Conservation (phyloP, 2,329 filamentous ascomycete genomes). For the Alternaria solani region DNA sequence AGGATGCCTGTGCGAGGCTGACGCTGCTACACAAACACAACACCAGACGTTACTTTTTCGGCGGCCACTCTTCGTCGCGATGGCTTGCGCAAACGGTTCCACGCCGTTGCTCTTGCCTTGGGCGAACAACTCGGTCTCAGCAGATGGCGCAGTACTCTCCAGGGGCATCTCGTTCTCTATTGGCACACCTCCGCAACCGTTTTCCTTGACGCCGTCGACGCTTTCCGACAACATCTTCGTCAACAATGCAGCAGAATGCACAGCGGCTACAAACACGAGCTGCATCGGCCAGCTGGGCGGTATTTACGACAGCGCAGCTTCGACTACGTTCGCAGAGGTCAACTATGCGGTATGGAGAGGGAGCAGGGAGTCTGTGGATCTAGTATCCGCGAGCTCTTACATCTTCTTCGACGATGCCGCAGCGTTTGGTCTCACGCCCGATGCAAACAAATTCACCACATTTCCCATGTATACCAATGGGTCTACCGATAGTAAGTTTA, state of each 20-base stretch:
- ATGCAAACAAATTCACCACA: slow-evolving; percentile 22
- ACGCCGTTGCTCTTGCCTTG: slow-evolving; percentile 26
- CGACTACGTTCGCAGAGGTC: slow-evolving; percentile 23
- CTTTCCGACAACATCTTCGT: slow-evolving; percentile 24
- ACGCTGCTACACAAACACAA: slow-evolving; percentile 1
- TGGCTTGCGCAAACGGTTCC: slow-evolving; percentile 29
- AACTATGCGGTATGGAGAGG: slow-evolving; percentile 24
- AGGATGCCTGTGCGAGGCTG: background rate
- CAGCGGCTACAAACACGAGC: slow-evolving; percentile 24
- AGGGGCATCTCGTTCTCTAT: slow-evolving; percentile 26
- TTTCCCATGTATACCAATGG: slow-evolving; percentile 25
- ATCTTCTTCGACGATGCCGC: slow-evolving; percentile 26
- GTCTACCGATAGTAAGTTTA: slow-evolving; percentile 24
- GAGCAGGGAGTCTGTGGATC: slow-evolving; percentile 23
- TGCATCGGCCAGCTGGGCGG: slow-evolving; percentile 28
- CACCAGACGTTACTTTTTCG: background rate
- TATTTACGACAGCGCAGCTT: slow-evolving; percentile 23
- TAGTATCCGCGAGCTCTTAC: slow-evolving; percentile 21
- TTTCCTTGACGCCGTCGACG: slow-evolving; percentile 28
- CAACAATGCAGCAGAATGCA: slow-evolving; percentile 24
- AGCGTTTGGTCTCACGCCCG: slow-evolving; percentile 23
- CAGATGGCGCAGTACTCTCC: slow-evolving; percentile 21
- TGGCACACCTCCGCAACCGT: slow-evolving; percentile 26
- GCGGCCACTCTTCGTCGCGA: slow-evolving; percentile 8
- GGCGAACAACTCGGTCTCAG: slow-evolving; percentile 27